Conservation (phyloP, 2,329 filamentous ascomycete genomes). For the Chaetothyriales sp. region DNA sequence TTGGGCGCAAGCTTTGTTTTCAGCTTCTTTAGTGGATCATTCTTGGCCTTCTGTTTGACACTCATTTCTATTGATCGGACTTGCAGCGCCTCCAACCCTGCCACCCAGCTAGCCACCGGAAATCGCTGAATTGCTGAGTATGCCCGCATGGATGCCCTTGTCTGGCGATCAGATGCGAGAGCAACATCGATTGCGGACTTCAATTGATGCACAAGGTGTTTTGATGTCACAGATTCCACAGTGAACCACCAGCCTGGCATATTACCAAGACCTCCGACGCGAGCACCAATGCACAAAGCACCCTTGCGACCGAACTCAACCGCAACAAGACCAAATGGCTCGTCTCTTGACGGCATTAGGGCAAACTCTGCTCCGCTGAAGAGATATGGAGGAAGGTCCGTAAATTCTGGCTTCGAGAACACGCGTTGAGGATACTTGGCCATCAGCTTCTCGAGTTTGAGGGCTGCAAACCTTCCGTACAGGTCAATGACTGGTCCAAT, state of each 20-base stretch:
- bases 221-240: slow-evolving; percentile 41
- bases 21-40: slow-evolving; percentile 29
- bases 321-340: slow-evolving; percentile 47
- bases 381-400: slow-evolving; percentile 43
- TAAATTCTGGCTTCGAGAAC: slow-evolving; percentile 47
- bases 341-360: slow-evolving; percentile 46
- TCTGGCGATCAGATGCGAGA: slow-evolving; percentile 36
- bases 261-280: slow-evolving; percentile 45
- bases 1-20: not conserved
- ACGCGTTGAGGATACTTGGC: slow-evolving; percentile 43
- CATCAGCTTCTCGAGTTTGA: slow-evolving; percentile 44
- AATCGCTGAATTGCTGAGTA: slow-evolving; percentile 44
- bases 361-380: slow-evolving; percentile 48
- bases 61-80: slow-evolving; percentile 30
- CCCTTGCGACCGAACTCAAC: slow-evolving; percentile 48
- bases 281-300: slow-evolving; percentile 43
- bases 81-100: slow-evolving; percentile 42
- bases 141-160: slow-evolving; percentile 41
- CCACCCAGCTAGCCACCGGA: slow-evolving; percentile 45
- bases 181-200: slow-evolving; percentile 41
- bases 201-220: slow-evolving; percentile 44
- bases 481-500: slow-evolving; percentile 46
- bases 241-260: slow-evolving; percentile 52
- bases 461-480: slow-evolving; percentile 45
- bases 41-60: not conserved